Conservation (phyloP, 1,284 basidiomycete genomes). For the Irpex lacteus region DNA sequence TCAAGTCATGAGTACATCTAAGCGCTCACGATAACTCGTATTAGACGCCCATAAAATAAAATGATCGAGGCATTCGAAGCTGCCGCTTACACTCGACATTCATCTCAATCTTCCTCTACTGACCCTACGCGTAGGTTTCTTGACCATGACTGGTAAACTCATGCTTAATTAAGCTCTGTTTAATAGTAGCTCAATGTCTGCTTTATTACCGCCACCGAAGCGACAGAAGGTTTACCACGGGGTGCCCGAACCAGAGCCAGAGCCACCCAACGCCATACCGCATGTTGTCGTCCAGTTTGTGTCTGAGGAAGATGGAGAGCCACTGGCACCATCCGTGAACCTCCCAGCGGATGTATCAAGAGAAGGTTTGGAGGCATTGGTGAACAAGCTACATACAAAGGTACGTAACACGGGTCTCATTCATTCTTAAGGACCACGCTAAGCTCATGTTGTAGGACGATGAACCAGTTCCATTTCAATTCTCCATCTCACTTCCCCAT, state of each 20-base stretch:
- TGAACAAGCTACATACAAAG: conserved; percentile 80
- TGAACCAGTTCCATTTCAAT: conserved; percentile 87
- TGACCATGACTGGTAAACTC: neutral
- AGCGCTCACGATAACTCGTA: too few species aligned
- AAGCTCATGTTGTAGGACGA: conserved; percentile 51
- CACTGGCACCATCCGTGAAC: conserved; percentile 84
- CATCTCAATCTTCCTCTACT: neutral
- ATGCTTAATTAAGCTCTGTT: too few species aligned
- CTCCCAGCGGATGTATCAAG: conserved; percentile 85
- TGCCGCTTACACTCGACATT: neutral
- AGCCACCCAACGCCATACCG: conserved; percentile 51
- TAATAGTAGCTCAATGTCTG: conserved; percentile 56
- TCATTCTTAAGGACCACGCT: conserved; percentile 2
- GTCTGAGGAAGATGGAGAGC: conserved; percentile 77
- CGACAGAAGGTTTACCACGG: conserved; percentile 80
- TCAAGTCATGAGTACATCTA: too few species aligned
- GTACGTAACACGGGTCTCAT: conserved; percentile 36
- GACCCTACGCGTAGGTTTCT: neutral
- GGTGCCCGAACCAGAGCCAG: conserved; percentile 59
- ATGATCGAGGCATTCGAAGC: neutral
- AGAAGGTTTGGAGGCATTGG: conserved; percentile 79
- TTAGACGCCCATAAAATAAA: conserved; percentile 3
- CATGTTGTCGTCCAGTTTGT: conserved; percentile 90
- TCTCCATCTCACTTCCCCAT: conserved; percentile 75
- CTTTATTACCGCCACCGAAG: conserved; percentile 82